Evolutionary conservation across 164 flowering plant species (phyloP), one percentile per base, ranked within the genome.

Genomic region (Echeveria elegans): DNA sequence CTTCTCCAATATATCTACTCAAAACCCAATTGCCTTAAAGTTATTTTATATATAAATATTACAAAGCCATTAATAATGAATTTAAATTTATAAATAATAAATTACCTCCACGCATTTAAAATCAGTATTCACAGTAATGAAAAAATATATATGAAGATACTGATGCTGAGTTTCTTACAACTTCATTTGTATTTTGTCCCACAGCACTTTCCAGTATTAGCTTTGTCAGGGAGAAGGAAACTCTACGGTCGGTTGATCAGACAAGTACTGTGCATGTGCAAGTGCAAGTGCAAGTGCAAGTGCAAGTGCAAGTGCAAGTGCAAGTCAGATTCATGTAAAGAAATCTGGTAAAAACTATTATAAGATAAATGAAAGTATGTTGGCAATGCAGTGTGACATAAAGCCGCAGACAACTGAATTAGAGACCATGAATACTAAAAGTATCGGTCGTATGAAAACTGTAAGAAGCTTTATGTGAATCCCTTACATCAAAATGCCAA

Each of bases 341-440:
- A 14, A 5, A 18, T n/a, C 53, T 18, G 48, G 14, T 47, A 18
- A 47, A n/a, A 18, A 14, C 6, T 6, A 5, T 34, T 34, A 18
- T 14, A n/a, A n/a, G n/a, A 47, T 18, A 47, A 18, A 18, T 18
- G 53, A 18, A 47, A 47, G 23, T 47, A n/a, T 5, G 21, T 47
- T 47, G 2, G 56, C 28, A 50, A 50, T 50, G 24, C 56, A 50
- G 26, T n/a, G 21, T 50, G 56, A 50, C 56, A 50, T 50, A 50
- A 50, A 50, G 56, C 10, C 56, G 9, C 28, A 50, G 56, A 50
- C 56, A 50, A 50, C 56, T 50, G 56, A 50, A 50, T 50, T 21
- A n/a, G 56, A 21, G 56, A 21, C 7, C 56, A 3, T 1, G 28
- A 50, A 50, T 50, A 3, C 4, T 50, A 21, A n/a, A 50, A 50